These are phyloP conservation scores for Cladosporium colombiae DNA, from an alignment of 2,329 filamentous ascomycete species.

Conservation along the genomic window DNA sequence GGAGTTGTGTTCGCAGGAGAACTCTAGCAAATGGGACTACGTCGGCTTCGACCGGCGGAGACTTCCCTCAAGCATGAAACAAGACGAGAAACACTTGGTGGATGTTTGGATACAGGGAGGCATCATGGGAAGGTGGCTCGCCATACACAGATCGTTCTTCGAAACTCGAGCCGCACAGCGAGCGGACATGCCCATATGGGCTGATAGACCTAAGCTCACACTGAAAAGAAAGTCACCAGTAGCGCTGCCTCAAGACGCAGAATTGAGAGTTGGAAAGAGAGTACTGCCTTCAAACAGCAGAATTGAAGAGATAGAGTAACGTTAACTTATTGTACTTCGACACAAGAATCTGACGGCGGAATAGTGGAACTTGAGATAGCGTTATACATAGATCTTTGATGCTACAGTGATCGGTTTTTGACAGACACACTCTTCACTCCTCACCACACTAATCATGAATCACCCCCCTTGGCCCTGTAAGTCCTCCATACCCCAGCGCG, in stretches of 20 bases:
- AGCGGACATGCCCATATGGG: neutral
- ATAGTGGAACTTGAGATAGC: neutral
- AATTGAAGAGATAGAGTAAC: neutral
- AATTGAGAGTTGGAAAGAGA: neutral
- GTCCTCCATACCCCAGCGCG: neutral
- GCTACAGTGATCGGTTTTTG: neutral
- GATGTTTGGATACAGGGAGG: neutral
- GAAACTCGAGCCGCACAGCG: neutral
- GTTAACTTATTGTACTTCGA: neutral
- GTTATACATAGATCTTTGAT: neutral
- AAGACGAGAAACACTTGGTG: neutral
- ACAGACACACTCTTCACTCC: neutral
- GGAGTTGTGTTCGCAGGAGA: neutral
- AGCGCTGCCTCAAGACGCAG: neutral
- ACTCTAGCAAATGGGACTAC: neutral
- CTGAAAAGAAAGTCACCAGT: neutral
- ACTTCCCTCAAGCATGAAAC: neutral
- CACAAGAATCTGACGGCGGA: neutral
- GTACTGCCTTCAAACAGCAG: neutral
- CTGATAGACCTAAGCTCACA: neutral
- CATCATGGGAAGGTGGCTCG: conserved; percentile 2
- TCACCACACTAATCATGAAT: neutral
- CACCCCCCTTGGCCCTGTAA: neutral
- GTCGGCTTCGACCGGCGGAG: neutral
- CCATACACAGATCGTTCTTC: neutral